Evolutionary conservation across 768 basidiomycete species (phyloP).

Genomic region (Boletus subparvulus): DNA sequence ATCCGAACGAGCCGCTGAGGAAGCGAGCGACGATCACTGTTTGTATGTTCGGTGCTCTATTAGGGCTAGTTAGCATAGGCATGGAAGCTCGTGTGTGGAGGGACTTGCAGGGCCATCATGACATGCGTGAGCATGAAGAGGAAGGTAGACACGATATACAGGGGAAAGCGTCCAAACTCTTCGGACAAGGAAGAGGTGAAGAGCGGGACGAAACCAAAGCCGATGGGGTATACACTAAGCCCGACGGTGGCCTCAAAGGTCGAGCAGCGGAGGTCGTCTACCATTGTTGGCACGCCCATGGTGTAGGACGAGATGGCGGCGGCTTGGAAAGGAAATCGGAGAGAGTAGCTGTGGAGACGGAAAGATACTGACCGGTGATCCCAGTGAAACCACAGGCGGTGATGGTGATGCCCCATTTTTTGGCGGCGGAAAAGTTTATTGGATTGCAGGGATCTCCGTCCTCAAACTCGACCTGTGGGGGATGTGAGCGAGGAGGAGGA

Average conservation of each 20-base stretch:
- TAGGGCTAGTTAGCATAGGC: constrained; percentile 1
- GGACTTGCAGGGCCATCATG: constrained; percentile 32
- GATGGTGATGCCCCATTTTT: constrained; percentile 44
- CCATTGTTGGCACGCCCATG: constrained; percentile 59
- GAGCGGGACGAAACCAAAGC: constrained; percentile 63
- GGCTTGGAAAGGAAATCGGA: constrained; percentile 34
- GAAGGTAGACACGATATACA: constrained; percentile 53
- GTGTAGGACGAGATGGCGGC: constrained; percentile 52
- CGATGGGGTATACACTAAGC: constrained; percentile 53
- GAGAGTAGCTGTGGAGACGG: background rate
- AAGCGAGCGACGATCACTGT: constrained; percentile 69
- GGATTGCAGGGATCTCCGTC: constrained; percentile 41
- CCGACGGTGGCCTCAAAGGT: constrained; percentile 47
- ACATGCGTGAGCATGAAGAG: constrained; percentile 54
- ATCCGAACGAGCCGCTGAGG: constrained; percentile 63
- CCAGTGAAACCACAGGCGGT: constrained; percentile 35
- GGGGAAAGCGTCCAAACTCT: constrained; percentile 63
- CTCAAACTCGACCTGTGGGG: constrained; percentile 40
- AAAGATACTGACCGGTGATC: constrained; percentile 27
- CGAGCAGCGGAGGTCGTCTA: constrained; percentile 42
- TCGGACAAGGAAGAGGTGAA: constrained; percentile 70
- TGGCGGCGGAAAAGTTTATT: constrained; percentile 34
- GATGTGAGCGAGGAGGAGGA: constrained; percentile 1
- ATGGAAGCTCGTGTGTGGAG: background rate
- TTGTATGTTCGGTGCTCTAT: constrained; percentile 47